These are phyloP conservation scores for Trichoderma virens DNA, from an alignment of 495 filamentous ascomycete species.

Conservation along the genomic window DNA sequence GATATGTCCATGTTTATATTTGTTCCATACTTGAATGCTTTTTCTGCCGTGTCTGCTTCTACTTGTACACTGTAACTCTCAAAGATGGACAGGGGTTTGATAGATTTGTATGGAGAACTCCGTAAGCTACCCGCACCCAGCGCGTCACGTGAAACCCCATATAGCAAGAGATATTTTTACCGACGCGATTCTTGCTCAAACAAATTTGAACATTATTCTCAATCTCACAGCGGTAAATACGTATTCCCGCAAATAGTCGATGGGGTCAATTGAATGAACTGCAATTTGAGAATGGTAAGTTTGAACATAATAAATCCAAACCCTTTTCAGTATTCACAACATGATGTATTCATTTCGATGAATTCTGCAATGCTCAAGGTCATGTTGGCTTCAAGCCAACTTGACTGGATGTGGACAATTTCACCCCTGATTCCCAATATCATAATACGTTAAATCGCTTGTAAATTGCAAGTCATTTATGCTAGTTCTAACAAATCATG, in stretches of 20 bases:
- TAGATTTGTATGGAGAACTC: no score
- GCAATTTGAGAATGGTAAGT: not conserved
- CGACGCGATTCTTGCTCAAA: not conserved
- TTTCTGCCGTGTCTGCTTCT: no score
- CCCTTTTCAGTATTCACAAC: not conserved
- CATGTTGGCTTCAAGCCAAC: not conserved
- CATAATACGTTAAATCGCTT: conserved; percentile 6
- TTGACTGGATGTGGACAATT: not conserved
- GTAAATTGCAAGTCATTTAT: not conserved
- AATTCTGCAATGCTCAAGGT: conserved; percentile 12
- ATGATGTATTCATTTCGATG: conserved; percentile 12
- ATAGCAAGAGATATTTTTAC: not conserved
- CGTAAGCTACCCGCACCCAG: not conserved
- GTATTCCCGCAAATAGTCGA: no score
- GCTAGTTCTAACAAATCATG: not conserved
- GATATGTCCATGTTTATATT: no score
- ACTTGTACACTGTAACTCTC: no score
- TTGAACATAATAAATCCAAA: not conserved
- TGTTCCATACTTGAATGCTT: no score
- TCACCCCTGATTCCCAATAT: conserved; percentile 10
- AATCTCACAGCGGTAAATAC: no score
- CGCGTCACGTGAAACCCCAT: not conserved
- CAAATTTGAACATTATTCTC: no score
- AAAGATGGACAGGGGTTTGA: no score
- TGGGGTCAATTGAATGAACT: not conserved